Percentiles rank a stretch among this genome's conserved stretches.
Conservation (phyloP, 2,329 filamentous ascomycete genomes). For the Ceratocystis cacaofunesta region DNA sequence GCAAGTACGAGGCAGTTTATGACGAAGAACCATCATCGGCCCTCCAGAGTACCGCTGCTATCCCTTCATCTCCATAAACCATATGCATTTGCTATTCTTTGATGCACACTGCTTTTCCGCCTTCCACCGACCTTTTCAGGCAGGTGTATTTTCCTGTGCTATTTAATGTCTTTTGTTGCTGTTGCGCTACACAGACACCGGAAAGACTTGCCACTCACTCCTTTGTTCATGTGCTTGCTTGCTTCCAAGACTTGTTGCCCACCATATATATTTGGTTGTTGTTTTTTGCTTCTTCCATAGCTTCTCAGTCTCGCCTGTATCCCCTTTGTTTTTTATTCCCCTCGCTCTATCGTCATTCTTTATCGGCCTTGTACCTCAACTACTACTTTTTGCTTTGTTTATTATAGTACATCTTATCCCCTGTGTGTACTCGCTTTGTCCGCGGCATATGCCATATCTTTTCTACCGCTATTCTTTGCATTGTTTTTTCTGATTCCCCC, state of each 20-base stretch:
- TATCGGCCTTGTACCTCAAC: not conserved
- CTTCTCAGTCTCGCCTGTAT: not conserved
- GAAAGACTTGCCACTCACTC: not conserved
- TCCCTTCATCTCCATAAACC: conserved; percentile 1
- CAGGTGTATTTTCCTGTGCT: not conserved
- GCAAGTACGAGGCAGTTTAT: conserved; percentile 47
- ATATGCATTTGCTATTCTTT: not conserved
- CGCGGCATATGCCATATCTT: not conserved
- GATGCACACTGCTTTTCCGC: not conserved
- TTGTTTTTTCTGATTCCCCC: not conserved
- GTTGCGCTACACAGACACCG: too few relatives aligned
- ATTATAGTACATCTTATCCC: not conserved
- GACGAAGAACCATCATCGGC: conserved; percentile 26
- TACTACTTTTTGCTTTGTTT: not conserved
- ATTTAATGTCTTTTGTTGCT: not conserved
- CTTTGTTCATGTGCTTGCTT: not conserved
- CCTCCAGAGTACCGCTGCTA: conserved; percentile 9
- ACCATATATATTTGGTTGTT: not conserved
- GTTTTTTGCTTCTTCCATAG: not conserved
- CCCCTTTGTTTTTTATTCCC: not conserved
- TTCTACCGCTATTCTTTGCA: not conserved
- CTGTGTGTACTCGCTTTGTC: not conserved
- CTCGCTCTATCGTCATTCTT: not conserved
- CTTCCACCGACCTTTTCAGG: not conserved
- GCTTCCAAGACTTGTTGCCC: not conserved